Evolutionary conservation across 108 stramenopile species (phyloP), one percentile per base, ranked within the genome.

Genomic region (Cyclotella sp.): DNA sequence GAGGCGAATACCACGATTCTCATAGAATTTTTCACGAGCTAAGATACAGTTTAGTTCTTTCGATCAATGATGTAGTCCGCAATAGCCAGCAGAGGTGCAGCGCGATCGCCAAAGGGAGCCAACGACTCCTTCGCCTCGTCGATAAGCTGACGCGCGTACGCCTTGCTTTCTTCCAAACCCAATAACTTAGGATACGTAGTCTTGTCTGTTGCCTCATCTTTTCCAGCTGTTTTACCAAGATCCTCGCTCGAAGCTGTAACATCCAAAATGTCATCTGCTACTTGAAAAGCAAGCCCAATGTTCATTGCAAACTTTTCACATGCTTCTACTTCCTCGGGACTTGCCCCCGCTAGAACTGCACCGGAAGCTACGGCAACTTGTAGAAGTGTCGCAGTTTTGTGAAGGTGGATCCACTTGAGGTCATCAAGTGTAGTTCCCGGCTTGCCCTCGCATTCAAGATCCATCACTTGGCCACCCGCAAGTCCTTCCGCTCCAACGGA

Each of bases 261-360:
- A 87, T 98, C 97, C 76, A 98, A 83, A 83, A 98, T 98, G 83
- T 98, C 97, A 81, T 98, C 97, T 11, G 97, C 97, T 28, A 98
- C 97, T 72, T 98, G 97, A 76, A 98, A 98, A 1, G 97, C 97
- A 44, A 98, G 79, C 12, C 97, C 97, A 76, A 98, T 97, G 61
- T 97, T 90, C 69, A 96, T 83, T n/a, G 96, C 97, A 78, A 93
- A 98, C 51, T 75, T 84, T 72, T 97, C 97, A 74, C 92, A 93
- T 10, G 87, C 86, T 76, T 77, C 83, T 5, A 98, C 94, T 70
- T 97, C 96, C 65, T 94, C 91, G 6, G 89, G 81, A 3, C 85
- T 90, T 34, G 97, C 97, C 19, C 97, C 97, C 21, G 90, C 97
- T 44, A 98, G 78, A 71, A 98, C 87, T 10, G 97, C 97, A 39